These are phyloP conservation scores for Hyaloscypha bicolor DNA, from an alignment of 495 filamentous ascomycete genomes.

Conservation along the genomic window DNA sequence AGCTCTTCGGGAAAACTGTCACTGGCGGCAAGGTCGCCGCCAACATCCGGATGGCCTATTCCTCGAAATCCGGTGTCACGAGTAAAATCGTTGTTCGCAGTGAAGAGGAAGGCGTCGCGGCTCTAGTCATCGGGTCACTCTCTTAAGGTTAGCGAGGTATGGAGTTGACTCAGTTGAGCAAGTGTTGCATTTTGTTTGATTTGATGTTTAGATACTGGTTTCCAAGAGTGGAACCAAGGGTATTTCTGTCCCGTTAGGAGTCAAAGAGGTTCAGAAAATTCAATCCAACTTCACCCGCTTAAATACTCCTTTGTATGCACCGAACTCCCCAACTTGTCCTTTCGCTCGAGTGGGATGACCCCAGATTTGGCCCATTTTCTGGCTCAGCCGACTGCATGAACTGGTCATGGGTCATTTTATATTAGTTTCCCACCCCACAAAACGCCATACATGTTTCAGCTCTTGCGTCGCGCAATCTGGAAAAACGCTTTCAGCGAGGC, in stretches of 20 bases:
- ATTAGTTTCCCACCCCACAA: no score
- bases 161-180: slow-evolving; percentile 27
- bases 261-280: slow-evolving; percentile 2
- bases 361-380: no score
- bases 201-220: slow-evolving; percentile 23
- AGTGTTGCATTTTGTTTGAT: slow-evolving; percentile 20
- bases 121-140: slow-evolving; percentile 80
- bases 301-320: no score
- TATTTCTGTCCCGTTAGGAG: slow-evolving; percentile 5
- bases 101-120: slow-evolving; percentile 91
- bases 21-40: slow-evolving; percentile 87
- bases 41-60: slow-evolving; percentile 90
- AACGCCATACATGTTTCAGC: no score
- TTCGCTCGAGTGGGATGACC: no score
- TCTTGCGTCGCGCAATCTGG: no score
- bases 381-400: no score
- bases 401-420: no score
- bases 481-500: no score
- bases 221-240: slow-evolving; percentile 9
- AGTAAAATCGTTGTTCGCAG: slow-evolving; percentile 89
- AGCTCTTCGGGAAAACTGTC: slow-evolving; percentile 94
- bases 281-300: no score
- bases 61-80: slow-evolving; percentile 87
- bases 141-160: slow-evolving; percentile 51
- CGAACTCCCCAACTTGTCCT: no score